Base-by-base conservation (phyloP, 2,329 filamentous ascomycete genomes). In the Calycina herbarum region DNA sequence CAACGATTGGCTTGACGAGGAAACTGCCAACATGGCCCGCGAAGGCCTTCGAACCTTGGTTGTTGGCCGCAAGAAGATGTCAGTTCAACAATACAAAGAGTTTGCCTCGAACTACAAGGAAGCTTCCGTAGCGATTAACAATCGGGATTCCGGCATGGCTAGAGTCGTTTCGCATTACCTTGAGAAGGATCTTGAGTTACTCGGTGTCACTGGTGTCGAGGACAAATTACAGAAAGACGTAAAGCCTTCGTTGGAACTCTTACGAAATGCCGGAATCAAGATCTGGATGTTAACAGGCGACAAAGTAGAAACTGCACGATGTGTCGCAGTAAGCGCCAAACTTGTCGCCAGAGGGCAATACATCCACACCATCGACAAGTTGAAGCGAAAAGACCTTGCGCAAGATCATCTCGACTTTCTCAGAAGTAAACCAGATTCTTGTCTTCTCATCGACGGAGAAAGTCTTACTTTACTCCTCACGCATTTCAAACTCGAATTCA, bases 231-330 rank as follows among this genome's bases (percentile, higher is more conserved):
- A 99, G 77, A 89, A 89, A 69, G 93, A 98, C 74, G 95, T 99
- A 74, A 99, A 98, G 77, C 91, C 94, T 1, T 97, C 93, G 0
- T 83, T 99, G 5, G 96, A 99, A 78, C 86, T 99, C 5, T 85
- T 99, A 62, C 92, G 95, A 70, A 99, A 99, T 73, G 95, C 95
- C 0, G 95, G 95, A 31, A 95, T 99, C 79, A 98, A 98, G 78
- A 98, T 99, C 61, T 99, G 95, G 95, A 99, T 99, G 95, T 83
- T 99, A 76, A 99, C 95, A 0, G 95, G 95, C 58, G 95, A 99
- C 82, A 99, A 99, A 79, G 92, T 99, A 2, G 95, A 99, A 79
- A 99, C 95, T 15, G 95, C 95, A 17, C 89, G 95, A 42, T 99
- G 95, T 78, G 94, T 99, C 13, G 96, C 95, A 1, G 91, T 99